Evolutionary conservation across 2,329 filamentous ascomycete genomes (phyloP).

Genomic region (Aspergillus caelatus): DNA sequence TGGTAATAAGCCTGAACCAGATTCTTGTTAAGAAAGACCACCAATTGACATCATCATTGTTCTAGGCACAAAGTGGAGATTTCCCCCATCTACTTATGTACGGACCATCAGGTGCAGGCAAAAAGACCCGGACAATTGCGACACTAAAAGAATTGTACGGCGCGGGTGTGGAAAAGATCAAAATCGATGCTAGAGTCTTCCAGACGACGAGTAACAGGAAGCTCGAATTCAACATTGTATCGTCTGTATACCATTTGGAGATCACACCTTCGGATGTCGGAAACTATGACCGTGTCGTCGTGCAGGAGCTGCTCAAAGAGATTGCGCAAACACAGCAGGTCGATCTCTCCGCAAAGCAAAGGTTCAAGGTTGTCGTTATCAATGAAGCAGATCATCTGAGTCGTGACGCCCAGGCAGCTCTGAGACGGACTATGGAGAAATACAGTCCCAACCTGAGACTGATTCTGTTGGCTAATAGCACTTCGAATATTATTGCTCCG

Average conservation of each 20-base stretch:
- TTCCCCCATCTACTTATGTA: conserved; percentile 98
- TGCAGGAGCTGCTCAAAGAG: conserved; percentile 95
- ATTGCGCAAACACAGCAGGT: conserved; percentile 99
- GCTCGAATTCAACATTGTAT: conserved; percentile 98
- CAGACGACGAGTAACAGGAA: conserved; percentile 95
- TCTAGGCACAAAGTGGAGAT: conserved; percentile 89
- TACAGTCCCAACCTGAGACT: conserved; percentile 93
- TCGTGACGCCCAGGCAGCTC: conserved; percentile 89
- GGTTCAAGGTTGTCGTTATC: conserved; percentile 98
- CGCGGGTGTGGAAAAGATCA: conserved; percentile 98
- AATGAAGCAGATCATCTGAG: conserved; percentile 96
- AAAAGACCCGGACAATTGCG: conserved; percentile 95
- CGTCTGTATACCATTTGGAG: conserved; percentile 95
- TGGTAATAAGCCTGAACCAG: conserved; percentile 58
- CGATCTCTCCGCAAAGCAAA: conserved; percentile 85
- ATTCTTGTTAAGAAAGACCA: neutral
- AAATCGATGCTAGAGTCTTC: conserved; percentile 96
- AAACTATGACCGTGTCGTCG: conserved; percentile 91
- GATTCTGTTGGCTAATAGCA: conserved; percentile 92
- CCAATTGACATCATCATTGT: neutral
- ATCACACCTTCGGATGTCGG: conserved; percentile 97
- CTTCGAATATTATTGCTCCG: conserved; percentile 98
- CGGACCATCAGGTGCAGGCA: conserved; percentile 92
- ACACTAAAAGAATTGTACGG: conserved; percentile 95
- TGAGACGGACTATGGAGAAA: conserved; percentile 98